Evolutionary conservation across 2,329 filamentous ascomycete genomes (phyloP).

Genomic region (Exophiala sideris): DNA sequence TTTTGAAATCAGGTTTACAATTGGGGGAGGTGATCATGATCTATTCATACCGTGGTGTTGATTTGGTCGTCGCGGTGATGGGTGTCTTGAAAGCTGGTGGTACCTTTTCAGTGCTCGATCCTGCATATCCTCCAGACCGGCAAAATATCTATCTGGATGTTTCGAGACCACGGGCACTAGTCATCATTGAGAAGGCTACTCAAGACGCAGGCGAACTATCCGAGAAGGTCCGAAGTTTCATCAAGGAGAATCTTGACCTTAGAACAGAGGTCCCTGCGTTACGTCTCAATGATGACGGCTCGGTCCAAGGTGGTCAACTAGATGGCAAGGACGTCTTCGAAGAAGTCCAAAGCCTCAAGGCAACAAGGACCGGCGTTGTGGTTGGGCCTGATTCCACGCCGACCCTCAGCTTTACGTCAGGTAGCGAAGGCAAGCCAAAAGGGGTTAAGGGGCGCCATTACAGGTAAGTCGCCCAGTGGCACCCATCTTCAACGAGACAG

Average conservation of each 20-base stretch:
- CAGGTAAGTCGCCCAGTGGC: slow-evolving; percentile 40
- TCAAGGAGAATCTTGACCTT: slow-evolving; percentile 68
- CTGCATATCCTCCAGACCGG: slow-evolving; percentile 73
- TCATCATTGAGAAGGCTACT: slow-evolving; percentile 69
- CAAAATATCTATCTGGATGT: slow-evolving; percentile 83
- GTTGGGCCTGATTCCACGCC: slow-evolving; percentile 83
- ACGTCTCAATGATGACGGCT: slow-evolving; percentile 67
- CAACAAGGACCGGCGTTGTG: slow-evolving; percentile 63
- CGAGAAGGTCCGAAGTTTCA: slow-evolving; percentile 61
- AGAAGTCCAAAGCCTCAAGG: slow-evolving; percentile 50
- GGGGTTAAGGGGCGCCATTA: slow-evolving; percentile 86
- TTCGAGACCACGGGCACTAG: slow-evolving; percentile 67
- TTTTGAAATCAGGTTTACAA: slow-evolving; percentile 68
- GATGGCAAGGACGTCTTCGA: slow-evolving; percentile 67
- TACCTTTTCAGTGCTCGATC: slow-evolving; percentile 66
- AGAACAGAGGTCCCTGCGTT: slow-evolving; percentile 73
- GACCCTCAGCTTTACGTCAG: slow-evolving; percentile 71
- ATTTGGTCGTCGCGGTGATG: slow-evolving; percentile 75
- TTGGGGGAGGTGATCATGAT: slow-evolving; percentile 91
- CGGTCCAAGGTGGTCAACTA: slow-evolving; percentile 64
- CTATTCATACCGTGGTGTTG: slow-evolving; percentile 78
- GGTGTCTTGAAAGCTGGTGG: slow-evolving; percentile 62
- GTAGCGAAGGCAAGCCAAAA: slow-evolving; percentile 75
- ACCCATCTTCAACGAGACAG: no score
- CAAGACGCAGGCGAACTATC: slow-evolving; percentile 64